Evolutionary conservation across 2,329 filamentous ascomycete species (phyloP).

Genomic region (Cordyceps javanica): DNA sequence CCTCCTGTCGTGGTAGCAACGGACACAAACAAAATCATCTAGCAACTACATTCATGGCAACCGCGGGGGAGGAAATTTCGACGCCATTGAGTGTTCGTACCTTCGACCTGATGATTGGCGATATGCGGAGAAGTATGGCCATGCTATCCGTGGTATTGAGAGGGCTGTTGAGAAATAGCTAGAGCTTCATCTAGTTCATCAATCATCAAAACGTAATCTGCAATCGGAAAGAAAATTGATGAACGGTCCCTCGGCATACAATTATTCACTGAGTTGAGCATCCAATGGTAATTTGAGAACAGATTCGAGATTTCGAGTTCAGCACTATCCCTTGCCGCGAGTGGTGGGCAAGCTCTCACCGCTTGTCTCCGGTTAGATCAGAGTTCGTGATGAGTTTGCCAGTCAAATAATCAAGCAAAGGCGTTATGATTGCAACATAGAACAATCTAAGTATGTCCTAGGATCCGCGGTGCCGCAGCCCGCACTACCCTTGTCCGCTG

Average conservation of each 20-base stretch:
- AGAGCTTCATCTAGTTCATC: background rate
- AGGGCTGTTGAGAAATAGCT: background rate
- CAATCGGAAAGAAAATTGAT: background rate
- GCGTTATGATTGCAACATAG: background rate
- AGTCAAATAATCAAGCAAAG: background rate
- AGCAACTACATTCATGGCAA: background rate
- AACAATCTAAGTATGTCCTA: background rate
- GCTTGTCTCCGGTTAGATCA: background rate
- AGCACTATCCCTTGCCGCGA: background rate
- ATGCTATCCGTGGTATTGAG: background rate
- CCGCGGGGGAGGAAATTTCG: background rate
- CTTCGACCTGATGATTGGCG: background rate
- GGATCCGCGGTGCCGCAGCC: background rate
- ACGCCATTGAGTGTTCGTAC: background rate
- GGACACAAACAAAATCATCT: background rate
- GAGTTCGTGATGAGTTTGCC: background rate
- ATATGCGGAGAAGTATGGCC: background rate
- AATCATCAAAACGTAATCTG: background rate
- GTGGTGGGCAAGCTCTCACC: background rate
- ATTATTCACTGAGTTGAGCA: background rate
- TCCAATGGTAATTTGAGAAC: background rate
- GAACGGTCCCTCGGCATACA: background rate
- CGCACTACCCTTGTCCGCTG: background rate
- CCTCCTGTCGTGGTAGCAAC: background rate
- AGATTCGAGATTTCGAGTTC: background rate